These are phyloP conservation scores for Paulownia fortunei DNA, from an alignment of 257 asterid genomes.

Conservation along the genomic window DNA sequence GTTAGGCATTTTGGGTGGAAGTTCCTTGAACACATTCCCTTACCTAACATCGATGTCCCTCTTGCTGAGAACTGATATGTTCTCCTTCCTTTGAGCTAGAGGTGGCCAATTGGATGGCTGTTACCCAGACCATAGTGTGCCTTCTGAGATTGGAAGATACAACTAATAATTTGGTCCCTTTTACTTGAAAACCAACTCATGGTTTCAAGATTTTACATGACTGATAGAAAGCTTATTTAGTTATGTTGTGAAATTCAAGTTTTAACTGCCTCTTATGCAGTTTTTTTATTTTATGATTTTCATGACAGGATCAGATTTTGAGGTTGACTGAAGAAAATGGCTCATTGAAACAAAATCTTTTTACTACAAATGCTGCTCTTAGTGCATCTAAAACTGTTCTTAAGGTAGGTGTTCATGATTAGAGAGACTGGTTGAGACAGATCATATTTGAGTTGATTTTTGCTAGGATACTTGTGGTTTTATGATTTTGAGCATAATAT, in stretches of 20 bases:
- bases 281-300: slow-evolving; percentile 25
- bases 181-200: slow-evolving; percentile 17
- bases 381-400: slow-evolving; percentile 58
- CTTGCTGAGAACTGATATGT: slow-evolving; percentile 9
- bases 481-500: slow-evolving; percentile 8
- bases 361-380: slow-evolving; percentile 59
- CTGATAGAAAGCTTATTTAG: slow-evolving; percentile 5
- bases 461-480: slow-evolving; percentile 5
- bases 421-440: slow-evolving; percentile 23
- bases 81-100: not conserved
- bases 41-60: not conserved
- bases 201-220: not conserved
- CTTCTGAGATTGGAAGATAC: slow-evolving; percentile 8
- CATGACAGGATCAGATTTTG: slow-evolving; percentile 71
- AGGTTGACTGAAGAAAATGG: slow-evolving; percentile 82
- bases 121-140: not conserved
- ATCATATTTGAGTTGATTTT: slow-evolving; percentile 11
- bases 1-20: not conserved
- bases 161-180: slow-evolving; percentile 10
- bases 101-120: not conserved
- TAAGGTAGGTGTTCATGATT: slow-evolving; percentile 54
- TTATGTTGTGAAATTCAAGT: slow-evolving; percentile 14
- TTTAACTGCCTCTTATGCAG: slow-evolving; percentile 21
- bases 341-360: slow-evolving; percentile 73
- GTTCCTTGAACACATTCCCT: not conserved